These are phyloP conservation scores for Phytophthora nicotianae DNA, from an alignment of 352 stramenopile species.

Conservation along the genomic window DNA sequence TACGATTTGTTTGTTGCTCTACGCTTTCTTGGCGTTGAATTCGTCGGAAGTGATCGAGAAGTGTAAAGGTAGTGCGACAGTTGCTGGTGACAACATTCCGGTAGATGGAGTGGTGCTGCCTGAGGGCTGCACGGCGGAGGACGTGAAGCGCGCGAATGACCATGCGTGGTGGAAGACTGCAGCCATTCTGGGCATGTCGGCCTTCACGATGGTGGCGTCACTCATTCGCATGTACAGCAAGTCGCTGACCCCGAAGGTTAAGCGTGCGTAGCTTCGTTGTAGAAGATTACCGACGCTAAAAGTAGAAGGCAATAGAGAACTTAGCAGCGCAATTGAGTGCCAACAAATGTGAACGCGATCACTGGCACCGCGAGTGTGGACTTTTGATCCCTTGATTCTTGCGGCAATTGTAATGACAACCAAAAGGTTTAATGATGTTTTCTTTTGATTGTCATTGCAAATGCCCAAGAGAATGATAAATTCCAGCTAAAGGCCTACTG, in stretches of 20 bases:
- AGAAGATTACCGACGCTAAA: not conserved
- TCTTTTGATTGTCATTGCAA: constrained; percentile 12
- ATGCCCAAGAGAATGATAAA: constrained; percentile 14
- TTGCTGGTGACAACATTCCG: constrained; percentile 13
- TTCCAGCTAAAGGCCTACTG: constrained; percentile 7
- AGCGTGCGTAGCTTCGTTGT: constrained; percentile 45
- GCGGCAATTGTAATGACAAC: no score
- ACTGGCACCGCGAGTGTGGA: no score
- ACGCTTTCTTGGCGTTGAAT: constrained; percentile 62
- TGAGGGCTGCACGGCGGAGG: constrained; percentile 50
- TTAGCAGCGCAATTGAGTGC: not conserved
- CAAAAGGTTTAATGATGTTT: no score
- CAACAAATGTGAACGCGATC: not conserved
- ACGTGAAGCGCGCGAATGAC: constrained; percentile 46
- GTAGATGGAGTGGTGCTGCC: constrained; percentile 27
- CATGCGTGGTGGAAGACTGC: constrained; percentile 59
- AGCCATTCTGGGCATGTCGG: constrained; percentile 57
- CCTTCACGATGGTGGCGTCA: constrained; percentile 66
- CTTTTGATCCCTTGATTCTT: no score
- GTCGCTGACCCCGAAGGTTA: constrained; percentile 64
- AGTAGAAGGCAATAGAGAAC: not conserved
- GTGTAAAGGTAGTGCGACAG: constrained; percentile 35
- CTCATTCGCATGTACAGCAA: constrained; percentile 70
- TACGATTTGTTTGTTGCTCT: constrained; percentile 64
- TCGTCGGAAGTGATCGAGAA: constrained; percentile 45